Percentiles rank a stretch among this genome's conserved stretches.
Evolutionary conservation across 129 eudicot genomes (phyloP).

Genomic region (Daucus carota): DH1_v3.0 NC_030383.2:1180501-1181000

Average conservation of each 20-base stretch:
- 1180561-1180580: too few species aligned
- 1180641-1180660: not conserved
- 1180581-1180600: not conserved
- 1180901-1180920: not conserved
- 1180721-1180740: not conserved
- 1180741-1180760: not conserved
- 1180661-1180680: not conserved
- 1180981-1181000: not conserved
- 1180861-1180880: not conserved
- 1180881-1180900: not conserved
- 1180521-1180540: too few species aligned
- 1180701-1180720: not conserved
- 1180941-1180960: not conserved
- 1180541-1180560: not conserved
- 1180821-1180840: not conserved
- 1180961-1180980: too few species aligned
- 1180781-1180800: not conserved
- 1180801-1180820: not conserved
- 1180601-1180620: not conserved
- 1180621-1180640: not conserved
- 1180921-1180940: constrained; percentile 13
- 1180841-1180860: not conserved
- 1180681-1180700: not conserved
- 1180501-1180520: not conserved
- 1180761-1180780: not conserved